Base-by-base conservation (phyloP, 2,329 filamentous ascomycete species). In the Didymella keratinophila region DNA sequence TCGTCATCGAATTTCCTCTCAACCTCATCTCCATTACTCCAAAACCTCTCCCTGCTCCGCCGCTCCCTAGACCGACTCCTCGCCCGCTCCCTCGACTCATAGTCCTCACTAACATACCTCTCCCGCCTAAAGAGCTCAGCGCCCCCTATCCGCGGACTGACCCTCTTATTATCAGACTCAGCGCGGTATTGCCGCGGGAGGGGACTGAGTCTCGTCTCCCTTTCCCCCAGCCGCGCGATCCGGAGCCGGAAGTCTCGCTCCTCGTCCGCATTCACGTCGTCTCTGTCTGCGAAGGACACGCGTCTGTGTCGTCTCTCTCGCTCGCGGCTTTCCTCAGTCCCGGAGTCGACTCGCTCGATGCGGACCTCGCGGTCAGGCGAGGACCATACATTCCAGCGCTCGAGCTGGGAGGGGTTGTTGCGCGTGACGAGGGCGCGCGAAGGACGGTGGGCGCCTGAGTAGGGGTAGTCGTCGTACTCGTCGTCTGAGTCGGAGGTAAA, bases 331-430 rank as follows among this genome's bases (percentile, higher is more conserved):
- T 58, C 55, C 44, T 63, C 61, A 18, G 48, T 51, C 27, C 51
- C 44, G 0, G 49, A 58, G 20, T 58, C 50, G 32, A 16, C 23
- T 11, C 44, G 47, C n/a, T n/a, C n/a, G n/a, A n/a, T n/a, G n/a
- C n/a, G n/a, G n/a, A n/a, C n/a, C 27, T 21, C 30, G 27, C 47
- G 18, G 18, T 48, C 12, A 28, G 56, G 6, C 42, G 34, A 18
- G 63, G 67, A 67, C 56, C 69, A 73, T 62, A 75, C 62, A 56
- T 73, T 73, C 65, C 72, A 75, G 51, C 73, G 72, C 56, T 74
- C 56, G 20, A 58, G 56, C 30, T 52, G 56, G 30, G 27, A 37
- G 46, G 73, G 69, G 32, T 68, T 64, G 46, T 64, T 41, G 52
- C 67, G 71, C 39, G 70, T 58, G 39, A 69, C 69, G 11, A 73